These are phyloP conservation scores for Lodderomyces pseudojiufengensis DNA, from an alignment of 1,139 yeast genomes.

Conservation along the genomic window DNA sequence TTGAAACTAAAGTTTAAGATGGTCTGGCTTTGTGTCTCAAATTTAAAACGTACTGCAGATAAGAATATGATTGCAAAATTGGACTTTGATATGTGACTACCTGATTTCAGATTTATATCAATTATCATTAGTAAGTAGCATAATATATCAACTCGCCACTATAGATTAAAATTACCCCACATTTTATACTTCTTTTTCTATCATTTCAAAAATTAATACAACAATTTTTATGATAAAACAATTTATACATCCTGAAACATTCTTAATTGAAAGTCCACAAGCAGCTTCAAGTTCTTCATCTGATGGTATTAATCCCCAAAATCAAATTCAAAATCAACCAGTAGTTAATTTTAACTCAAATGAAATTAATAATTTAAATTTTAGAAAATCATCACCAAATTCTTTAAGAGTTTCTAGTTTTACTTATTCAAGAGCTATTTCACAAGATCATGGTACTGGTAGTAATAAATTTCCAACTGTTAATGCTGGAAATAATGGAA, in stretches of 20 bases:
- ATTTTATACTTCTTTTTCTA: too few relatives aligned
- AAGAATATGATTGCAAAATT: too few relatives aligned
- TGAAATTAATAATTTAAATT: not conserved
- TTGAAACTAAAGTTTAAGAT: too few relatives aligned
- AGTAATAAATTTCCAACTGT: not conserved
- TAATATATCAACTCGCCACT: too few relatives aligned
- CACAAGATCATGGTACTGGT: constrained; percentile 4
- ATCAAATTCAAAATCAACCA: constrained; percentile 5
- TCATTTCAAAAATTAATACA: too few relatives aligned
- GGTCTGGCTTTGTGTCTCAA: too few relatives aligned
- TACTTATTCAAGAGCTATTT: constrained; percentile 7
- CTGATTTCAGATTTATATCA: too few relatives aligned
- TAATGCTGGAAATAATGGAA: not conserved
- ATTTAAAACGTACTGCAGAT: too few relatives aligned
- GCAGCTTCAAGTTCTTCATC: constrained; percentile 1
- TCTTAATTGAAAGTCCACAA: constrained; percentile 9
- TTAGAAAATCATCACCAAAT: constrained; percentile 1
- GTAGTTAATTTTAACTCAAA: constrained; percentile 3
- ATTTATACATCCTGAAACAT: constrained; percentile 11
- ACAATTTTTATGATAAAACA: constrained; percentile 13
- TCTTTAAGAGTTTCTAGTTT: constrained; percentile 9
- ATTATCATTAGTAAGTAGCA: too few relatives aligned
- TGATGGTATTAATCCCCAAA: constrained; percentile 1
- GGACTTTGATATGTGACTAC: too few relatives aligned
- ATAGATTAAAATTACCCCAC: too few relatives aligned